A percentile compares a stretch with the other conserved stretches of the same genome.
phyloP scores from a whole-genome alignment of 2,329 filamentous ascomycete species.

The Fusarium sp. region DNA sequence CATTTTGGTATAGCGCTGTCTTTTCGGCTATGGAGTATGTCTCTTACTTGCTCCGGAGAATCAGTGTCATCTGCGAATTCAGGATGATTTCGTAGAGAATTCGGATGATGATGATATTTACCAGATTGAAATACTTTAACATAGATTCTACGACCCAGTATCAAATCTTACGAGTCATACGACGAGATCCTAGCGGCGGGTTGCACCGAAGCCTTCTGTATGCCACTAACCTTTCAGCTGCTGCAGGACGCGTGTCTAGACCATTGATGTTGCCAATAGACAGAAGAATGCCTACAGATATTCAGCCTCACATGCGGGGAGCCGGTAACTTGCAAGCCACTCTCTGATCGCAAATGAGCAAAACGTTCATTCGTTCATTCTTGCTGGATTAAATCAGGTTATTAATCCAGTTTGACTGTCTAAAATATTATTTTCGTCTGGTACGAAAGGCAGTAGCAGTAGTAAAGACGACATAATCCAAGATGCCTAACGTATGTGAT shows the following conservation, averaged over 20 bases:
- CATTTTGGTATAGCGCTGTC: too few species aligned
- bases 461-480: neutral
- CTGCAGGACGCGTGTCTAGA: neutral
- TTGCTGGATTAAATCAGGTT: too few species aligned
- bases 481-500: too few species aligned
- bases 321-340: neutral
- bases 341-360: neutral
- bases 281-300: neutral
- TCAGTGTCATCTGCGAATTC: too few species aligned
- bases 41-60: too few species aligned
- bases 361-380: fast-evolving
- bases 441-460: neutral
- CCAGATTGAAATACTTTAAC: fast-evolving
- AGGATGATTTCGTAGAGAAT: too few species aligned
- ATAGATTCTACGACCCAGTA: neutral
- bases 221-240: neutral
- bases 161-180: fast-evolving
- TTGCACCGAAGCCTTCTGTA: neutral
- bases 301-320: neutral
- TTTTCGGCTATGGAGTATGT: too few species aligned
- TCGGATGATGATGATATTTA: fast-evolving
- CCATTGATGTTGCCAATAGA: neutral
- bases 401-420: fast-evolving
- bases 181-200: neutral
- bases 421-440: fast-evolving